Conservation (phyloP, 192 early-diverging fungal genomes). For the Rhizoclosmatium sp. region DNA sequence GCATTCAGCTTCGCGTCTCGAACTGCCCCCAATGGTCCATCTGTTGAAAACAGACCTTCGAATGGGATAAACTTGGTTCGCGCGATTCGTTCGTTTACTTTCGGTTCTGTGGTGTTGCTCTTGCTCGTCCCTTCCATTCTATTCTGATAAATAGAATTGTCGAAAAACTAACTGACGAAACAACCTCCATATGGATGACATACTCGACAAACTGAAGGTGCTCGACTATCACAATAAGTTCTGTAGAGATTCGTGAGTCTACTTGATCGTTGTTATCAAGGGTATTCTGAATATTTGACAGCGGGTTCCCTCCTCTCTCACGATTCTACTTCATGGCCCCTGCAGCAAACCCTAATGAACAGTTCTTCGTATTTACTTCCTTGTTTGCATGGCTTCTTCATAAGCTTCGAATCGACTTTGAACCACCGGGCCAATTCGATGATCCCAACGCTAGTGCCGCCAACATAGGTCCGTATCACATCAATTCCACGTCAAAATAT, state of each 20-base stretch:
- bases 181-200: slow-evolving; percentile 46
- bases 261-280: neutral
- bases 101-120: neutral
- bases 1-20: neutral
- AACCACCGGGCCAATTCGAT: slow-evolving; percentile 65
- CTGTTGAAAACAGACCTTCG: neutral
- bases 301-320: slow-evolving; percentile 51
- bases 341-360: slow-evolving; percentile 62
- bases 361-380: slow-evolving; percentile 60
- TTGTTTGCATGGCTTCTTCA: slow-evolving; percentile 60
- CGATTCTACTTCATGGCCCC: slow-evolving; percentile 54
- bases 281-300: slow-evolving; percentile 1
- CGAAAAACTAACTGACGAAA: neutral
- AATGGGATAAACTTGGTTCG: slow-evolving; percentile 20
- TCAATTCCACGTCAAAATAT: neutral
- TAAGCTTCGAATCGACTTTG: slow-evolving; percentile 51
- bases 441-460: slow-evolving; percentile 66
- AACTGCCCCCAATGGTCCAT: neutral
- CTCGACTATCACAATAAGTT: slow-evolving; percentile 60
- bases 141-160: neutral
- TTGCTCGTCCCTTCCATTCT: neutral
- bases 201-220: slow-evolving; percentile 59
- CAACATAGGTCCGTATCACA: slow-evolving; percentile 53
- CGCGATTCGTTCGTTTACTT: neutral
- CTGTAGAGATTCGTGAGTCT: slow-evolving; percentile 52